Percentiles rank a stretch among this genome's conserved stretches.
phyloP scores from a whole-genome alignment of 1,284 basidiomycete genomes.

The Mycena citricolor region DNA sequence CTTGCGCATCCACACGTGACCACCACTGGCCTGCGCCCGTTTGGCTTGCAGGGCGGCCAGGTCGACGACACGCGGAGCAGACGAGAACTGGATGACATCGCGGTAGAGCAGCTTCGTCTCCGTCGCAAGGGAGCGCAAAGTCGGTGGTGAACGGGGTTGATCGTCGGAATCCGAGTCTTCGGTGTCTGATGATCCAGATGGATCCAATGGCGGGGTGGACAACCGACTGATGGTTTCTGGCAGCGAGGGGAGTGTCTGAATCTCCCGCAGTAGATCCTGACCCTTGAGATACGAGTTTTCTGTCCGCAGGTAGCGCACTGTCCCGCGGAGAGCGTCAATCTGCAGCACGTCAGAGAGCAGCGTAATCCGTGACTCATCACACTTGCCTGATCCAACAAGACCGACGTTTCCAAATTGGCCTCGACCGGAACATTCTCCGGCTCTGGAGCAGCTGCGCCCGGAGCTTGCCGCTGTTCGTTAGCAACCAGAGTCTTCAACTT shows the following conservation, averaged over 20 bases:
- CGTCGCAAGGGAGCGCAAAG: constrained; percentile 66
- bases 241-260: constrained; percentile 72
- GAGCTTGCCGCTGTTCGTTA: constrained; percentile 60
- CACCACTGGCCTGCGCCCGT: constrained; percentile 44
- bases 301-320: constrained; percentile 83
- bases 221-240: constrained; percentile 44
- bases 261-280: constrained; percentile 81
- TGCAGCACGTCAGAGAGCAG: constrained; percentile 34
- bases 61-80: constrained; percentile 80
- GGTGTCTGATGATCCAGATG: constrained; percentile 60
- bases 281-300: constrained; percentile 94
- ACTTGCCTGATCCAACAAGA: constrained; percentile 79
- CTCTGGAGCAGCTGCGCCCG: constrained; percentile 53
- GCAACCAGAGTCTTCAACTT: constrained; percentile 72
- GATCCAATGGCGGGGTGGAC: constrained; percentile 60
- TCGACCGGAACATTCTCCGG: constrained; percentile 67
- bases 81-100: constrained; percentile 80
- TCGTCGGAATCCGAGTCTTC: constrained; percentile 59
- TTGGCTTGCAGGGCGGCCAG: constrained; percentile 61
- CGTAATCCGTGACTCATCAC: constrained; percentile 11
- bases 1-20: constrained; percentile 65
- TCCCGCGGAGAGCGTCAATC: constrained; percentile 88
- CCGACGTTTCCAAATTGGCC: constrained; percentile 80
- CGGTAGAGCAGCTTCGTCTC: constrained; percentile 82
- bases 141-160: constrained; percentile 42